phyloP scores from a whole-genome alignment of 2,329 filamentous ascomycete species.

The Boeremia exigua region DNA sequence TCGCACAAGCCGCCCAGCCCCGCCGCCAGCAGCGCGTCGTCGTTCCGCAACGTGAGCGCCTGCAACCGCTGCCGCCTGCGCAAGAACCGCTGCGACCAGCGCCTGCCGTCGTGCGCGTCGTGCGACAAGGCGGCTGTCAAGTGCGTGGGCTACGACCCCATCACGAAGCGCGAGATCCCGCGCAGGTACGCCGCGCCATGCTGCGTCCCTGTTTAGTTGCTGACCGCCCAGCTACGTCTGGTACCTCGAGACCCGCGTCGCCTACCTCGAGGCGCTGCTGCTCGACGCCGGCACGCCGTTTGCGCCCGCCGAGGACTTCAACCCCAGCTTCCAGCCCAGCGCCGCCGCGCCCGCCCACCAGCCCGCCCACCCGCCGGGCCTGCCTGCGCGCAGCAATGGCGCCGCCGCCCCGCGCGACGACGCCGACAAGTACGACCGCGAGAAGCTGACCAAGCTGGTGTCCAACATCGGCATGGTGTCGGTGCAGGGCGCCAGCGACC shows the following conservation, averaged over 20 bases:
- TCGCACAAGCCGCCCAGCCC: not conserved
- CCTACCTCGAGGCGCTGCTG: conserved; percentile 81
- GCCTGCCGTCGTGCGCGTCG: conserved; percentile 84
- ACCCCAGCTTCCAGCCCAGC: not conserved
- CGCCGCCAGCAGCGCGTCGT: conserved; percentile 26
- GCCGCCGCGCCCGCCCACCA: conserved; percentile 32
- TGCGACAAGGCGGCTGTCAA: conserved; percentile 92
- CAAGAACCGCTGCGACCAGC: conserved; percentile 96
- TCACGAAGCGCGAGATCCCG: conserved; percentile 94
- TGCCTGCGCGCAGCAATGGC: not conserved
- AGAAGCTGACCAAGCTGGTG: conserved; percentile 69
- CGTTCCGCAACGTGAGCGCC: conserved; percentile 72
- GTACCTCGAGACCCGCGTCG: conserved; percentile 87
- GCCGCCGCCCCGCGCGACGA: conserved; percentile 30
- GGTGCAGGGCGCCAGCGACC: conserved; percentile 78
- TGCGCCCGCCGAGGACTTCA: conserved; percentile 71
- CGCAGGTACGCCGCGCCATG: conserved; percentile 79
- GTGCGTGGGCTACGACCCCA: conserved; percentile 95
- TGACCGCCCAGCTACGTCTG: conserved; percentile 74
- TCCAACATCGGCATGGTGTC: conserved; percentile 77
- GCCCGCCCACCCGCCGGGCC: conserved; percentile 26
- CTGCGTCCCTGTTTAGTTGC: too few species aligned
- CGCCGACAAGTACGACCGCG: conserved; percentile 62
- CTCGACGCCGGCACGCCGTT: conserved; percentile 72
- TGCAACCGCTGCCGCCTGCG: conserved; percentile 86